These are phyloP conservation scores for Teratosphaeria pseudoeucalypti DNA, from an alignment of 2,329 filamentous ascomycete genomes.

Conservation along the genomic window DNA sequence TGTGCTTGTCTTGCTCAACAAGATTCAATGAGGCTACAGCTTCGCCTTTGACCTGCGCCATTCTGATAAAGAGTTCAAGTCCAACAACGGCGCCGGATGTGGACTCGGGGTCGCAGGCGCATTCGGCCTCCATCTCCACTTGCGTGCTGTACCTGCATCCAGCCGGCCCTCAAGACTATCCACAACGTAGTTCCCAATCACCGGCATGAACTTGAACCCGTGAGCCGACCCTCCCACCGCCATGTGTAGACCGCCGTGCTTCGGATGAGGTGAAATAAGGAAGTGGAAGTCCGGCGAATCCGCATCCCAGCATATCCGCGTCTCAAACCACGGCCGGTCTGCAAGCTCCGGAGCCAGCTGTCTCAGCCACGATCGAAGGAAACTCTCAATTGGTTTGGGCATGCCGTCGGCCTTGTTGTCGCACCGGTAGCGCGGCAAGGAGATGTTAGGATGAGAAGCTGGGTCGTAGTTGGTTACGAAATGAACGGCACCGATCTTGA, in stretches of 20 bases:
- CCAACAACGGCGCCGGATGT: not conserved
- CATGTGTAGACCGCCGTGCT: conserved; percentile 9
- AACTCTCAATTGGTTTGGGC: conserved; percentile 6
- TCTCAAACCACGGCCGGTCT: conserved; percentile 6
- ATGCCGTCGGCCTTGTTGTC: conserved; percentile 5
- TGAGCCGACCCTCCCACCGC: conserved; percentile 18
- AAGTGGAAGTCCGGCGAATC: conserved; percentile 9
- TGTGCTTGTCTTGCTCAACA: not conserved
- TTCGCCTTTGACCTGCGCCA: not conserved
- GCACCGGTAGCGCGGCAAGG: conserved; percentile 7
- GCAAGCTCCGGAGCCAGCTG: conserved; percentile 5
- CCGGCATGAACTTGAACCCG: conserved; percentile 23
- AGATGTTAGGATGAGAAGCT: not conserved
- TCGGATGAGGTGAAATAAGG: conserved; percentile 4
- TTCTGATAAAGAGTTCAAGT: not conserved
- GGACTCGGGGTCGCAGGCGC: not conserved
- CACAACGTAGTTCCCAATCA: conserved; percentile 16
- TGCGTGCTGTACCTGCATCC: not conserved
- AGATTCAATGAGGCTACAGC: not conserved
- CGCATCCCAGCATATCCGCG: conserved; percentile 10
- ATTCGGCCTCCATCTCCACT: not conserved
- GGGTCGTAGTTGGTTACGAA: conserved; percentile 11
- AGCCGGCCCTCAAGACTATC: conserved; percentile 7
- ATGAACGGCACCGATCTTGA: conserved; percentile 13
- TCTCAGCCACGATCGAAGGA: conserved; percentile 2